Base-by-base conservation (phyloP, 352 stramenopile genomes). In the Pythium sp. region DNA sequence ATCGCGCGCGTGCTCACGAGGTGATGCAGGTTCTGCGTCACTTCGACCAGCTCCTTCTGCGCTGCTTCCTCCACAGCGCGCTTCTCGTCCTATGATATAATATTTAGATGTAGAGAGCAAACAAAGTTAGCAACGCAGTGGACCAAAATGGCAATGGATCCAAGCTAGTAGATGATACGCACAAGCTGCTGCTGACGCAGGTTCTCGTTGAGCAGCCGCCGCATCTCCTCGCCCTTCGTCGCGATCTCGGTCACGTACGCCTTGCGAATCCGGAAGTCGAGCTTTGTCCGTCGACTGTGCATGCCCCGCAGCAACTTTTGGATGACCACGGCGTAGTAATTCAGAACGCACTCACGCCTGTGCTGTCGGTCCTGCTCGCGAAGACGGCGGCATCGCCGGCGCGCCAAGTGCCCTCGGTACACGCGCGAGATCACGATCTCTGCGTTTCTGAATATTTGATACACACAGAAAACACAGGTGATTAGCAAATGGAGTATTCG, bases 11-110 rank as follows among this genome's bases (percentile, higher is more conserved):
- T 91, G 32, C 84, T 89, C 15, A 90, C 73, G 14, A 91, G 71
- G 49, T 92, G 82, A 58, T 91, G 84, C 12, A 91, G 69, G 58
- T 90, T 74, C 66, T 84, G 79, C 0, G 84, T 81, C 59, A 91
- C 76, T 26, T 85, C 71, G 26, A 76, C 68, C 0, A 91, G 72
- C 56, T 90, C 84, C 49, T 76, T 68, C 57, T 77, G 64, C 0
- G 77, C 77, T 28, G 75, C 77, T 11, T 76, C 46, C 12, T 86
- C 70, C 14, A 69, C 77, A 0, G 72, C 61, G 14, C 70, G 34
- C 14, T 80, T 64, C 54, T 89, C 79, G 5, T 81, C 69, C 47
- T 87, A 62, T 15, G 32, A 1, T 8, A 2, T 20, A 3, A 2
- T 28, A 43, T 20, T 24, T 9, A 60, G n/a, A 3, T 26, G 60